Evolutionary conservation across 2,329 filamentous ascomycete genomes (phyloP).

Genomic region (Fusarium nelsonii): DNA sequence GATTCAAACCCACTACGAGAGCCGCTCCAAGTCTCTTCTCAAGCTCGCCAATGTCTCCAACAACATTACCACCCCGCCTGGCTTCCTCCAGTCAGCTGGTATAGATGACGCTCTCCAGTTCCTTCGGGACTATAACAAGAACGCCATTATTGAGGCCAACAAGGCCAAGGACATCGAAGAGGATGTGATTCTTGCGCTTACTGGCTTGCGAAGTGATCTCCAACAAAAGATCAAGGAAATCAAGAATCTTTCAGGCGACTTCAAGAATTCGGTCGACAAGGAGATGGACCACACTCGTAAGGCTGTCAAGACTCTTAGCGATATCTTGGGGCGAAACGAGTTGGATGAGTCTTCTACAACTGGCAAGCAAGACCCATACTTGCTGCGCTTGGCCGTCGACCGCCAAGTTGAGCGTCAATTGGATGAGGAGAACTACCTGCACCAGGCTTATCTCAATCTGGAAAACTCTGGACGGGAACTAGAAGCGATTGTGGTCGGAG

Average conservation of each 20-base stretch:
- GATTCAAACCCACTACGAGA: conserved; percentile 89
- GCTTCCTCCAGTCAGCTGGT: conserved; percentile 85
- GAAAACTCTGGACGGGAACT: conserved; percentile 95
- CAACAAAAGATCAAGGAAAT: conserved; percentile 99
- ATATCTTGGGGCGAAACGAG: conserved; percentile 83
- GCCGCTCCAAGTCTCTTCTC: conserved; percentile 81
- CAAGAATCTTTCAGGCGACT: conserved; percentile 91
- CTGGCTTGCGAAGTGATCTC: conserved; percentile 86
- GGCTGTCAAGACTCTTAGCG: conserved; percentile 83
- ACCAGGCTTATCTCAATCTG: conserved; percentile 94
- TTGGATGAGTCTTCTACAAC: conserved; percentile 77
- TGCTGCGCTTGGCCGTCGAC: conserved; percentile 87
- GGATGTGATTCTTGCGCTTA: conserved; percentile 89
- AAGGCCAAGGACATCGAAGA: conserved; percentile 92
- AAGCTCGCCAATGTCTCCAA: conserved; percentile 88
- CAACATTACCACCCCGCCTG: conserved; percentile 79
- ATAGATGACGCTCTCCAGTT: conserved; percentile 88
- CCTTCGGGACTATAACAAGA: conserved; percentile 84
- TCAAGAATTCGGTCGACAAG: conserved; percentile 96
- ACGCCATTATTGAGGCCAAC: conserved; percentile 81
- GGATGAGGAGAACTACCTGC: conserved; percentile 96
- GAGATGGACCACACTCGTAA: conserved; percentile 89
- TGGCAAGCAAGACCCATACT: conserved; percentile 92
- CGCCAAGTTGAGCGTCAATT: conserved; percentile 92
- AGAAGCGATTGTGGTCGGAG: conserved; percentile 94